Percentiles rank a stretch among this genome's conserved stretches.
phyloP scores from a whole-genome alignment of 1,284 basidiomycete genomes.

The Phlebopus sp. region DNA sequence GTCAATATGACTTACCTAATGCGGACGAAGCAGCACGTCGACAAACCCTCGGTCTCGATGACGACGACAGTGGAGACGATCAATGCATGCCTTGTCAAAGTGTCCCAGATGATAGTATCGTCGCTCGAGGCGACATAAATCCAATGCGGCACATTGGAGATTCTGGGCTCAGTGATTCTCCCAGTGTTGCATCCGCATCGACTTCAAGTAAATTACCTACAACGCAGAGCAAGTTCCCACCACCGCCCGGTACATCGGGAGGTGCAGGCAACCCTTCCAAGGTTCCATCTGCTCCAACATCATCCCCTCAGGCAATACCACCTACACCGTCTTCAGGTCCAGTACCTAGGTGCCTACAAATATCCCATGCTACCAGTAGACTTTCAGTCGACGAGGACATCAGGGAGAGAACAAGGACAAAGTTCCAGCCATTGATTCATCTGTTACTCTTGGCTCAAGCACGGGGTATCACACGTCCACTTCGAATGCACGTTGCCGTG shows the following conservation, averaged over 20 bases:
- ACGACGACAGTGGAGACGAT: constrained; percentile 5
- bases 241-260: no score
- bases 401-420: constrained; percentile 9
- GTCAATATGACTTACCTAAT: background rate
- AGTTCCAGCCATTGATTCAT: constrained; percentile 25
- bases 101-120: background rate
- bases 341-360: no score
- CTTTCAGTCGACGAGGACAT: constrained; percentile 8
- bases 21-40: constrained; percentile 6
- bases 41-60: constrained; percentile 6
- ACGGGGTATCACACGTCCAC: constrained; percentile 34
- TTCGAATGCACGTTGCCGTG: constrained; percentile 39
- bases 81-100: constrained; percentile 1
- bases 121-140: constrained; percentile 1
- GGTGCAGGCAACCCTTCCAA: no score
- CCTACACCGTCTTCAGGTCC: no score
- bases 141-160: constrained; percentile 2
- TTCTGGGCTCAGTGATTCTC: background rate
- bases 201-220: no score
- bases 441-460: constrained; percentile 25
- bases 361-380: no score
- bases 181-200: no score
- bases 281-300: no score
- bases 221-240: no score
- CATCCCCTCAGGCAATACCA: no score